Base-by-base conservation (phyloP, 1,284 basidiomycete species). In the Fomitopsis betulina region DNA sequence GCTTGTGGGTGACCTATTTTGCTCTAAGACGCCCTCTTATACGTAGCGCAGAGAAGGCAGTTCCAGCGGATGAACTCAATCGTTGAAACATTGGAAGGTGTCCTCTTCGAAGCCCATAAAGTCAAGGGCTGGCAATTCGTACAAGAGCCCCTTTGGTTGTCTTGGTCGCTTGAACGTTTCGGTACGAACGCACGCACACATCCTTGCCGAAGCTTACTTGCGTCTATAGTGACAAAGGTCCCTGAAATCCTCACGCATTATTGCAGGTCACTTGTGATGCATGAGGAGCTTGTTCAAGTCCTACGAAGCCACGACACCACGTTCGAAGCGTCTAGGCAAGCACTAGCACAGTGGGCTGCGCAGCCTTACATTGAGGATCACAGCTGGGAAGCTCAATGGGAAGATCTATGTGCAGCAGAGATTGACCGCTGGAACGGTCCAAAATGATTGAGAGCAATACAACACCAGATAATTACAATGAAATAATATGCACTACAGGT, bases 111-210 rank as follows among this genome's bases (percentile, higher is more conserved):
- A 54, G 87, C 88, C 3, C 79, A 84, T 64, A 87, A 81, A 67
- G 72, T 75, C 15, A 91, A 88, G 67, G 89, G 89, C 0, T 84
- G 81, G 75, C 73, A 75, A 61, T 91, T 86, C 83, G 84, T 83
- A 1, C 75, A 83, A 60, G 87, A 91, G 59, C 83, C 87, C 0
- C 73, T 93, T 45, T 92, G 90, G 90, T 75, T 81, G 27, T 91
- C 89, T 12, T 93, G 91, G 90, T 77, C 90, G 1, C 70, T 93
- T 27, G 86, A 89, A 64, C 86, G 81, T 69, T 91, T 92, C 60
- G 88, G 89, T 88, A 63, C 42, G 80, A 65, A 25, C 2, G 35
- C 23, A 13, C 50, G 32, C 23, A 10, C 37, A 30, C 17, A 53
- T 43, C 40, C 25, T 25, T 17, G 33, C 23, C 2, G 13, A 35